Conservation (phyloP, 192 early-diverging fungal genomes). For the Coemansia sp. region DNA sequence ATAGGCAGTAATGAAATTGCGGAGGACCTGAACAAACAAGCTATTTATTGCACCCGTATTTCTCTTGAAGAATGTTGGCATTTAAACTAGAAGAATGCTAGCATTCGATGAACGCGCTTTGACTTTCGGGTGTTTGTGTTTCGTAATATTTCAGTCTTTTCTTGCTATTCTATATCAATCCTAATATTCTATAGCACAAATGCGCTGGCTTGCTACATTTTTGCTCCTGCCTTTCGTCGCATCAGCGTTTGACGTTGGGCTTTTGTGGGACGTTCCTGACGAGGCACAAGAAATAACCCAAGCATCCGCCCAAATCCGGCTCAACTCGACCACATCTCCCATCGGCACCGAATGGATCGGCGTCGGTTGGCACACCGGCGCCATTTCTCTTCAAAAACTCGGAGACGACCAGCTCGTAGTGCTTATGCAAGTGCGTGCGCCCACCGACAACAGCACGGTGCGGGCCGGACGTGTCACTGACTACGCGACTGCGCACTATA, state of each 20-base stretch:
- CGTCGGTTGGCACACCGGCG: slow-evolving; percentile 40
- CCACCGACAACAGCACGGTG: slow-evolving; percentile 28
- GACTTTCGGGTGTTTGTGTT: too few relatives aligned
- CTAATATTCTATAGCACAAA: not conserved
- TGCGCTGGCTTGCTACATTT: slow-evolving; percentile 1
- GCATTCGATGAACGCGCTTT: too few relatives aligned
- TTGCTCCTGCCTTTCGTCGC: not conserved
- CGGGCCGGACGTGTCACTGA: slow-evolving; percentile 40
- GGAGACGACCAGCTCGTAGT: slow-evolving; percentile 27
- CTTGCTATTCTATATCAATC: not conserved
- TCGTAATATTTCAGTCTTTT: too few relatives aligned
- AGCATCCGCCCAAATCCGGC: slow-evolving; percentile 31
- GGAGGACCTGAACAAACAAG: not conserved
- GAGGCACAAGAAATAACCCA: slow-evolving; percentile 36
- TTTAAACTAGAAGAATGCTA: too few relatives aligned
- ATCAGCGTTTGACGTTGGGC: slow-evolving; percentile 33
- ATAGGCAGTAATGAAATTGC: not conserved
- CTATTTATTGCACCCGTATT: not conserved
- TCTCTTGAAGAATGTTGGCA: too few relatives aligned
- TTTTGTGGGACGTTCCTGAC: slow-evolving; percentile 46
- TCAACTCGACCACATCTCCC: slow-evolving; percentile 40
- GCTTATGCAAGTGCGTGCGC: slow-evolving; percentile 35
- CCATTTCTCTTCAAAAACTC: slow-evolving; percentile 41
- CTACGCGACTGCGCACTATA: slow-evolving; percentile 43
- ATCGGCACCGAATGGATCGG: slow-evolving; percentile 52